Conservation (phyloP, 768 basidiomycete species). For the Erythrobasidium yunnanense region DNA sequence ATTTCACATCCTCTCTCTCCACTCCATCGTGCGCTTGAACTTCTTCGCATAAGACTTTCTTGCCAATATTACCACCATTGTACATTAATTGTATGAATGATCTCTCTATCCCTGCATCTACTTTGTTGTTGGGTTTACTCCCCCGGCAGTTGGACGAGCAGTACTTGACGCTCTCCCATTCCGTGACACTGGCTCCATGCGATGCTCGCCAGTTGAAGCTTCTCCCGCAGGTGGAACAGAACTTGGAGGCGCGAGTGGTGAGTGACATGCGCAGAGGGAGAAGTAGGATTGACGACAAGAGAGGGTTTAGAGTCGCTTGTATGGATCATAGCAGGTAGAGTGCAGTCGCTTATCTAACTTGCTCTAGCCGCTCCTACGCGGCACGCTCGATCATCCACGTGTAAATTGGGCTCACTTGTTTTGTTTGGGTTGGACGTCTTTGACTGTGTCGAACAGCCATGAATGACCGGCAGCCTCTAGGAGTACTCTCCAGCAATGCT, state of each 20-base stretch:
- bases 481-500: too few species aligned
- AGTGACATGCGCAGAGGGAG: neutral
- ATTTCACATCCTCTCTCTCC: neutral
- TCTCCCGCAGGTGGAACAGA: neutral
- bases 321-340: too few species aligned
- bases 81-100: neutral
- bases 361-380: too few species aligned
- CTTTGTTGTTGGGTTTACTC: neutral
- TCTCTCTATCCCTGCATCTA: neutral
- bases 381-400: too few species aligned
- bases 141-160: neutral
- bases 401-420: too few species aligned
- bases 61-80: neutral
- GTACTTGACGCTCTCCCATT: neutral
- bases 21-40: neutral
- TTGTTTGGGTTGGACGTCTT: too few species aligned
- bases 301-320: too few species aligned
- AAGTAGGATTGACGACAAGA: neutral
- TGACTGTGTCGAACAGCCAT: too few species aligned
- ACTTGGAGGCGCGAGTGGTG: neutral
- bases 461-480: too few species aligned
- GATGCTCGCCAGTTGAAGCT: neutral
- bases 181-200: too few species aligned
- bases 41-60: neutral
- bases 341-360: too few species aligned